Evolutionary conservation across 495 filamentous ascomycete species (phyloP).

Genomic region (Tuber microsphaerosporum): DNA sequence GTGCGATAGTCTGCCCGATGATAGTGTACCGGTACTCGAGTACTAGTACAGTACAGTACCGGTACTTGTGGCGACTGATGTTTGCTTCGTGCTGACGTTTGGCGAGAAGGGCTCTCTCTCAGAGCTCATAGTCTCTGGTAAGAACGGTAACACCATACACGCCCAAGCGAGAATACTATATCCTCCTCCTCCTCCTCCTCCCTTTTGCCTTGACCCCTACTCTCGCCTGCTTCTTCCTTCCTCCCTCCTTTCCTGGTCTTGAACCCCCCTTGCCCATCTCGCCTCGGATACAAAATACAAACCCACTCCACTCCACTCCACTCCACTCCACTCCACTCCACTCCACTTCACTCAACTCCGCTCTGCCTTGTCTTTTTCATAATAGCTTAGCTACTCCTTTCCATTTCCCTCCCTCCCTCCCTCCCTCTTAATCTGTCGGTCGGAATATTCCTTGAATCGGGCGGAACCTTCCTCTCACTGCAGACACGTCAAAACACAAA

Average conservation of each 20-base stretch:
- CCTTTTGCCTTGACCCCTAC: background rate
- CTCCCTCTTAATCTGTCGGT: background rate
- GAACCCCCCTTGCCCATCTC: background rate
- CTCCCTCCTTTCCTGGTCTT: background rate
- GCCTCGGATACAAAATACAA: background rate
- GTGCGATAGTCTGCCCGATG: background rate
- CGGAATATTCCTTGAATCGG: background rate
- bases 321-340: background rate
- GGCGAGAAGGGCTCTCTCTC: background rate
- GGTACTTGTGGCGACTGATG: background rate
- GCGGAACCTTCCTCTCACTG: background rate
- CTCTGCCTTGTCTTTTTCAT: background rate
- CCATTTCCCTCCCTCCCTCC: background rate
- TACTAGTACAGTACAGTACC: too few species aligned
- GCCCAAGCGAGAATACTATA: background rate
- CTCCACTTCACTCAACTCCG: background rate
- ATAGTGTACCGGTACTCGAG: too few species aligned
- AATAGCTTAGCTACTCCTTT: background rate
- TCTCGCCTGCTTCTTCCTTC: background rate
- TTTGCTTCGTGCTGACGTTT: background rate
- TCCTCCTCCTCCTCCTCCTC: background rate
- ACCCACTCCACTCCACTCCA: background rate
- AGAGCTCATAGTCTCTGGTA: background rate
- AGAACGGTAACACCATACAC: background rate
- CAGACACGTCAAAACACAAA: background rate